Evolutionary conservation across 495 filamentous ascomycete genomes (phyloP).

Genomic region (Tetracladium setigerum): DNA sequence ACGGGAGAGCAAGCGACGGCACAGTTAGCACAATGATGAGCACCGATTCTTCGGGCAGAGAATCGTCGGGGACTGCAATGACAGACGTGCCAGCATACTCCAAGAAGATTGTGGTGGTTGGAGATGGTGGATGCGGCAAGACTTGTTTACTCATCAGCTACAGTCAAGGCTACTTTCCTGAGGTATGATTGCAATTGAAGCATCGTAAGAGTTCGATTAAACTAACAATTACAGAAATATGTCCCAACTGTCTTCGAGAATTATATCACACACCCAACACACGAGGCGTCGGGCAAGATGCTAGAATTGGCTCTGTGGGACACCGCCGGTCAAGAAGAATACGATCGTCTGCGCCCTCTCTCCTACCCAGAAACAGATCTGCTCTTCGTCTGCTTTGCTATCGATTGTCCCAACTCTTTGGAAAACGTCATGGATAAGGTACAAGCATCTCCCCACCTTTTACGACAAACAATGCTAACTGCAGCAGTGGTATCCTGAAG

Average conservation of each 20-base stretch:
- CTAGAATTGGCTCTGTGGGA: slow-evolving; percentile 98
- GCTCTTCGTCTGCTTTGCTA: slow-evolving; percentile 97
- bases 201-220: slow-evolving; percentile 11
- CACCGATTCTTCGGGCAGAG: slow-evolving; percentile 55
- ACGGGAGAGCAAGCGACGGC: slow-evolving; percentile 51
- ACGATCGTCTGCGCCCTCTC: slow-evolving; percentile 88
- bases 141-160: slow-evolving; percentile 97
- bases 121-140: slow-evolving; percentile 97
- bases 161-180: slow-evolving; percentile 95
- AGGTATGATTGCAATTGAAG: slow-evolving; percentile 49
- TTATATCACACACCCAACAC: slow-evolving; percentile 94
- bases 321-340: slow-evolving; percentile 97
- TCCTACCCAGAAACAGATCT: slow-evolving; percentile 98
- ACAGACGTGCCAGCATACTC: slow-evolving; percentile 86
- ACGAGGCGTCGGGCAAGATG: slow-evolving; percentile 79
- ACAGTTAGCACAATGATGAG: slow-evolving; percentile 72
- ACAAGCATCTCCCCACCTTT: slow-evolving; percentile 16
- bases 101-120: slow-evolving; percentile 98
- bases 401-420: slow-evolving; percentile 95
- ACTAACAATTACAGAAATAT: slow-evolving; percentile 69
- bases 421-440: slow-evolving; percentile 99
- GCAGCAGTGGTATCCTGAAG: slow-evolving; percentile 93
- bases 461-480: slow-evolving; percentile 1
- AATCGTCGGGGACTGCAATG: slow-evolving; percentile 74
- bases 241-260: slow-evolving; percentile 99